Base-by-base conservation (phyloP, 495 filamentous ascomycete genomes). In the Tuber magnatum region DNA sequence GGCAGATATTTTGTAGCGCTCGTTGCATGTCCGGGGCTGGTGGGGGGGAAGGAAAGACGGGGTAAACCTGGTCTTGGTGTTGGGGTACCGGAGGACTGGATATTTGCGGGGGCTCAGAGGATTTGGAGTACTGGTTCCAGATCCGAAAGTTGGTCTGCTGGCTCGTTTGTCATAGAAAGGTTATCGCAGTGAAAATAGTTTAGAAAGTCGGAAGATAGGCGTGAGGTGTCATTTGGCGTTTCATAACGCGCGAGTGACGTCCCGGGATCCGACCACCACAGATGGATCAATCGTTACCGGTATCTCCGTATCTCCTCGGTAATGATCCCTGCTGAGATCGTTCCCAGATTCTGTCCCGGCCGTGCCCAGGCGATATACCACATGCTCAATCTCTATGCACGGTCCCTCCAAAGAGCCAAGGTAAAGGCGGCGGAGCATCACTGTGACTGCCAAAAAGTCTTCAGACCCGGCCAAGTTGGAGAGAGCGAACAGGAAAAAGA, bases 1-100 rank as follows among this genome's bases (percentile, higher is more conserved):
- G 28, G 38, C 69, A 75, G 4, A 77, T 42, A 10, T 32, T 44
- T 22, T 38, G 1, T 77, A 78, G 76, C 74, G 9, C 61, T 77
- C 22, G 70, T 71, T 73, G 69, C 76, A 9, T 78, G 70, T 14
- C 61, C 70, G 0, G 76, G 41, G 51, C 8, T 8, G n/a, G 51
- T 32, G 51, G n/a, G 7, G n/a, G 10, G 2, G 51, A 61, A 32
- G 51, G 51, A 28, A 61, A 12, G 51, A 61, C 51, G 8, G 51
- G 51, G n/a, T 32, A 61, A 61, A 32, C n/a, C 51, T 28, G n/a
- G 12, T n/a, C 12, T 8, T 14, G 10, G n/a, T 28, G n/a, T 12
- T 28, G 24, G 48, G 10, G 48, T 22, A 56, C 10, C 18, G n/a
- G 51, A 61, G 8, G 6, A 32, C 14, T 61, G 51, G n/a, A 61